phyloP scores from a whole-genome alignment of 495 filamentous ascomycete species.

The Penicillium psychrofluorescens region DNA sequence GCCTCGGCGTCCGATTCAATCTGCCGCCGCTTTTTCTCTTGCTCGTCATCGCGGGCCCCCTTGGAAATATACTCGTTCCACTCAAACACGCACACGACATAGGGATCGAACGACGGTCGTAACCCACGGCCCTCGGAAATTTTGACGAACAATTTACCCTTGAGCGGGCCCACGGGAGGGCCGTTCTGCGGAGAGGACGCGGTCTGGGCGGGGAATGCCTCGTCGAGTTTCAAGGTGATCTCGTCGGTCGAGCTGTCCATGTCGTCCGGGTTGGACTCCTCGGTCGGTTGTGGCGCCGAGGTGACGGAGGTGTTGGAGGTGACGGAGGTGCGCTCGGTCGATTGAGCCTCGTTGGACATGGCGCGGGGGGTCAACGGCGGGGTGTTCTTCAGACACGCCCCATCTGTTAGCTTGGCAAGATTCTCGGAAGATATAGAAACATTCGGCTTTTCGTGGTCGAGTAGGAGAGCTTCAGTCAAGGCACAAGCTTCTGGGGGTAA shows the following conservation, averaged over 20 bases:
- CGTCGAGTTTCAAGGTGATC: slow-evolving; percentile 36
- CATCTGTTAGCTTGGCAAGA: slow-evolving; percentile 78
- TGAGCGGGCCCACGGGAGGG: slow-evolving; percentile 64
- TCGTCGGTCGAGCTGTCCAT: slow-evolving; percentile 29
- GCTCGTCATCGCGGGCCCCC: slow-evolving; percentile 57
- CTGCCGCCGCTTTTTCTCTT: slow-evolving; percentile 40
- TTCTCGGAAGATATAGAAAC: slow-evolving; percentile 54
- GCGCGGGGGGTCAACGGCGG: slow-evolving; percentile 81
- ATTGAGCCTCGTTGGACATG: slow-evolving; percentile 56
- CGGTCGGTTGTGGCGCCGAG: slow-evolving; percentile 19
- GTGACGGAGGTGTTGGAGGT: slow-evolving; percentile 29
- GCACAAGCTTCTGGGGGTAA: slow-evolving; percentile 49
- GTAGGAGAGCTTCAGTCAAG: slow-evolving; percentile 45
- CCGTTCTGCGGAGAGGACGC: slow-evolving; percentile 33
- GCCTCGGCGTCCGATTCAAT: slow-evolving; percentile 54
- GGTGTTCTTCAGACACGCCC: slow-evolving; percentile 71
- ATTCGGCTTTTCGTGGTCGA: slow-evolving; percentile 44
- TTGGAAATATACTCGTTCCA: slow-evolving; percentile 92
- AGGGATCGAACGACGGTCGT: slow-evolving; percentile 76
- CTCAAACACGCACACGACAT: slow-evolving; percentile 95
- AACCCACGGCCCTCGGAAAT: slow-evolving; percentile 79
- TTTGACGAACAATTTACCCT: slow-evolving; percentile 83
- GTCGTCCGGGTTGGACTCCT: slow-evolving; percentile 16
- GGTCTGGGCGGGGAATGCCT: slow-evolving; percentile 30
- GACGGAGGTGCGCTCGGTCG: slow-evolving; percentile 27